Conservation (phyloP, 2,329 filamentous ascomycete species). For the Berkeleyomyces basicola region DNA sequence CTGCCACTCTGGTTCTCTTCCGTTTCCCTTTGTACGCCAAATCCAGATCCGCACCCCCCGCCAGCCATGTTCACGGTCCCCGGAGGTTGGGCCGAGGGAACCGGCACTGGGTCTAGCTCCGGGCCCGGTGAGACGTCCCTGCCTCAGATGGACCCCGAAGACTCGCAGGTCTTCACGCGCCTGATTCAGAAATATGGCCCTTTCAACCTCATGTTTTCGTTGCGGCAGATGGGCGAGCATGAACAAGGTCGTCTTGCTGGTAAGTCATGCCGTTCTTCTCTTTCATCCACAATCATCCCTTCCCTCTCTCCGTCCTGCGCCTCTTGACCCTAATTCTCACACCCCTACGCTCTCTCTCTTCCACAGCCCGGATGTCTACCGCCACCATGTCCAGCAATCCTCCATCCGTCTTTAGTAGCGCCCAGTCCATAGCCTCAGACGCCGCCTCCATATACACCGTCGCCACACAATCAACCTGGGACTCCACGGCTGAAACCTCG, state of each 20-base stretch:
- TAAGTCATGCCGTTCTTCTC: conserved; percentile 3
- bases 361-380: conserved; percentile 24
- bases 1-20: not conserved
- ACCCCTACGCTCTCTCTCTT: not conserved
- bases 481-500: conserved; percentile 8
- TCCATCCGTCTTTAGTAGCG: conserved; percentile 27
- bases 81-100: conserved; percentile 13
- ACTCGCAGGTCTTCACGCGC: conserved; percentile 11
- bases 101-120: not conserved
- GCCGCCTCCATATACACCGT: conserved; percentile 12
- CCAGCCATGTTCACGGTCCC: conserved; percentile 13
- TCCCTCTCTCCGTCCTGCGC: too few relatives aligned
- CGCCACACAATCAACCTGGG: conserved; percentile 13
- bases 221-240: conserved; percentile 13
- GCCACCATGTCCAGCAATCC: conserved; percentile 25
- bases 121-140: not conserved
- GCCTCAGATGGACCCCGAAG: conserved; percentile 13
- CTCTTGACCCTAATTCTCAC: not conserved
- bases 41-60: not conserved
- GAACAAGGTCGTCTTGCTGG: conserved; percentile 1
- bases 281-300: not conserved
- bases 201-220: conserved; percentile 15
- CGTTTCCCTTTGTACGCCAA: not conserved
- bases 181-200: conserved; percentile 14
- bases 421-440: conserved; percentile 25